Conservation (phyloP, 1,139 yeast species). For the Saccharomyces uvarum region DNA sequence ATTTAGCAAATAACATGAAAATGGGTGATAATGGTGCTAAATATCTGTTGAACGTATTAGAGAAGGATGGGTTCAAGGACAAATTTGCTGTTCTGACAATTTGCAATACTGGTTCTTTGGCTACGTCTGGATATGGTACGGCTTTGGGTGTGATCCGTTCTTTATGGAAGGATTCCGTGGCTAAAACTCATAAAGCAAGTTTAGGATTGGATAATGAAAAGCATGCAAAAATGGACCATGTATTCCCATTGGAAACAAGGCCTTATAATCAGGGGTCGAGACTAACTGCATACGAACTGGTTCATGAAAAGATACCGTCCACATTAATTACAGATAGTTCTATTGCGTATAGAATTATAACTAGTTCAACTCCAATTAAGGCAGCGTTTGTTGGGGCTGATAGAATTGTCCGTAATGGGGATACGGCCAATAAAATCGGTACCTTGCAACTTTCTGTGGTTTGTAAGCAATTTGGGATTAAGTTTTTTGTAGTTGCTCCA, state of each 20-base stretch:
- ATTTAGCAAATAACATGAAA: constrained; percentile 62
- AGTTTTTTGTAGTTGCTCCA: constrained; percentile 92
- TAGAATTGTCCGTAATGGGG: constrained; percentile 85
- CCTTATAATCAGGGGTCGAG: constrained; percentile 97
- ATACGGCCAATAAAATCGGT: constrained; percentile 95
- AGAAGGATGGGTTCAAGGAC: constrained; percentile 46
- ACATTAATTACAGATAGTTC: constrained; percentile 86
- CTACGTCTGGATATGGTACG: constrained; percentile 96
- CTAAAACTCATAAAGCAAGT: constrained; percentile 14
- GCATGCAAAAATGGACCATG: constrained; percentile 48
- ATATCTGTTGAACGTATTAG: constrained; percentile 48
- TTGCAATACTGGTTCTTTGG: constrained; percentile 82
- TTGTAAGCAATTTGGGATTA: constrained; percentile 47
- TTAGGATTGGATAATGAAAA: constrained; percentile 28
- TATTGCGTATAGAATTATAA: constrained; percentile 66
- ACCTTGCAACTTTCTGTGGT: constrained; percentile 81
- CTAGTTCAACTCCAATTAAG: constrained; percentile 49
- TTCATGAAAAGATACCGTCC: constrained; percentile 78
- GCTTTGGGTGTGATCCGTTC: constrained; percentile 89
- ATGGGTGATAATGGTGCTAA: constrained; percentile 77
- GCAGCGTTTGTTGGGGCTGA: constrained; percentile 98
- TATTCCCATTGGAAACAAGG: constrained; percentile 86
- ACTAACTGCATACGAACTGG: constrained; percentile 82
- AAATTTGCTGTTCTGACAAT: constrained; percentile 79
- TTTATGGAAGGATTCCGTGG: constrained; percentile 41